phyloP scores from a whole-genome alignment of 805 yeast species.

The Debaryomyces prosopidis region DNA sequence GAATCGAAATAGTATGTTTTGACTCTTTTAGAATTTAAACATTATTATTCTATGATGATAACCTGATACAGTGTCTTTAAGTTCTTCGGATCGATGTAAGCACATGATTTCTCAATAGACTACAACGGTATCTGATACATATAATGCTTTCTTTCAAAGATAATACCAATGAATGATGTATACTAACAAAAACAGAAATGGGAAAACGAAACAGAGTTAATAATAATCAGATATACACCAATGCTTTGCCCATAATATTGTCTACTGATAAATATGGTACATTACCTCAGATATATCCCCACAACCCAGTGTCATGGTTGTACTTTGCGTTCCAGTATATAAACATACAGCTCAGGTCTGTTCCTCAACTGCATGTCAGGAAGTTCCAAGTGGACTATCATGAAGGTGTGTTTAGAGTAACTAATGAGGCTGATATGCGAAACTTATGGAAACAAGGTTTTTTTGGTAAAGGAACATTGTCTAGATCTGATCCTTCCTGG shows the following conservation, averaged over 20 bases:
- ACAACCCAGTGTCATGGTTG: constrained; percentile 69
- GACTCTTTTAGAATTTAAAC: not conserved
- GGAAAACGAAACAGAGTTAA: constrained; percentile 33
- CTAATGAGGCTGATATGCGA: constrained; percentile 46
- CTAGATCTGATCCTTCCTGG: constrained; percentile 96
- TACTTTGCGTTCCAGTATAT: constrained; percentile 41
- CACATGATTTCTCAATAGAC: constrained; percentile 82
- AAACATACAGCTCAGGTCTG: constrained; percentile 18
- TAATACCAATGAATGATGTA: constrained; percentile 2
- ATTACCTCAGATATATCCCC: constrained; percentile 56
- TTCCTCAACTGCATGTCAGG: constrained; percentile 24
- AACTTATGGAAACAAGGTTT: constrained; percentile 82
- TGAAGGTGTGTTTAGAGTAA: constrained; percentile 40
- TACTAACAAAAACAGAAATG: constrained; percentile 22
- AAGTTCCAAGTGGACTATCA: constrained; percentile 23
- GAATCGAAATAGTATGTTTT: not conserved
- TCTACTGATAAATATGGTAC: constrained; percentile 37
- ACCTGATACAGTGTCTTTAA: constrained; percentile 22
- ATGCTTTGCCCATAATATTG: constrained; percentile 60
- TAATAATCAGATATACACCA: constrained; percentile 32
- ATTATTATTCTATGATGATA: constrained; percentile 15
- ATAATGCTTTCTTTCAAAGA: not conserved
- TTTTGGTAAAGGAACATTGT: constrained; percentile 88
- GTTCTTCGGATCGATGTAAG: constrained; percentile 48
- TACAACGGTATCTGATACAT: constrained; percentile 92